These are phyloP conservation scores for Protomyces inouyei DNA, from an alignment of 1,139 yeast genomes.

Conservation along the genomic window DNA sequence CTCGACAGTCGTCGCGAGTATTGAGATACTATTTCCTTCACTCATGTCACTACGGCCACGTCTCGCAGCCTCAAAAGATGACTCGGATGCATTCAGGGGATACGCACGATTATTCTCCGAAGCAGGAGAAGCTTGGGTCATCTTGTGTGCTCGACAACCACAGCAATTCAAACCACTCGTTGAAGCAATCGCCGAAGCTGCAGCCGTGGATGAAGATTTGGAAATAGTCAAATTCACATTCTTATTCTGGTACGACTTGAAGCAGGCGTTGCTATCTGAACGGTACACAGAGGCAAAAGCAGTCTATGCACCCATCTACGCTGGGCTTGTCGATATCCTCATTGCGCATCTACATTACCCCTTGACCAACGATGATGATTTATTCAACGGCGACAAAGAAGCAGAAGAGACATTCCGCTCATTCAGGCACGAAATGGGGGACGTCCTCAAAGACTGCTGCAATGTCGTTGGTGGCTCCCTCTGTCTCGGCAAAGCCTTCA, in stretches of 20 bases:
- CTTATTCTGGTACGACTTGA: constrained; percentile 82
- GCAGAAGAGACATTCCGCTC: constrained; percentile 90
- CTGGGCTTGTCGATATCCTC: constrained; percentile 60
- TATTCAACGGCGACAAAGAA: constrained; percentile 63
- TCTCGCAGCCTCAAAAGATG: constrained; percentile 50
- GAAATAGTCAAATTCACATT: constrained; percentile 88
- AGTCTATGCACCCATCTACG: constrained; percentile 58
- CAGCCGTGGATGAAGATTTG: constrained; percentile 63
- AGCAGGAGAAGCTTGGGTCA: constrained; percentile 96
- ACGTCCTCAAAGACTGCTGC: constrained; percentile 90
- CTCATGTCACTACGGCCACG: constrained; percentile 57
- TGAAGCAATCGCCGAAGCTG: constrained; percentile 60
- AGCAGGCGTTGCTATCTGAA: constrained; percentile 62
- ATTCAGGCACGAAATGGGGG: constrained; percentile 95
- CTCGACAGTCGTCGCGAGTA: constrained; percentile 50
- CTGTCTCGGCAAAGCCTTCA: constrained; percentile 62
- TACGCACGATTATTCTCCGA: constrained; percentile 77
- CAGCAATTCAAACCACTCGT: constrained; percentile 67
- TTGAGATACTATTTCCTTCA: constrained; percentile 64
- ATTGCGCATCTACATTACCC: constrained; percentile 77
- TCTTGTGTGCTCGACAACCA: constrained; percentile 71
- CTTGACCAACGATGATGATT: constrained; percentile 27
- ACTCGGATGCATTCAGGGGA: constrained; percentile 66
- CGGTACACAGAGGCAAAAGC: constrained; percentile 57
- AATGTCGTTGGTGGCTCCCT: constrained; percentile 73